Evolutionary conservation across 2,329 filamentous ascomycete species (phyloP).

Genomic region (Sarocladium strictum): DNA sequence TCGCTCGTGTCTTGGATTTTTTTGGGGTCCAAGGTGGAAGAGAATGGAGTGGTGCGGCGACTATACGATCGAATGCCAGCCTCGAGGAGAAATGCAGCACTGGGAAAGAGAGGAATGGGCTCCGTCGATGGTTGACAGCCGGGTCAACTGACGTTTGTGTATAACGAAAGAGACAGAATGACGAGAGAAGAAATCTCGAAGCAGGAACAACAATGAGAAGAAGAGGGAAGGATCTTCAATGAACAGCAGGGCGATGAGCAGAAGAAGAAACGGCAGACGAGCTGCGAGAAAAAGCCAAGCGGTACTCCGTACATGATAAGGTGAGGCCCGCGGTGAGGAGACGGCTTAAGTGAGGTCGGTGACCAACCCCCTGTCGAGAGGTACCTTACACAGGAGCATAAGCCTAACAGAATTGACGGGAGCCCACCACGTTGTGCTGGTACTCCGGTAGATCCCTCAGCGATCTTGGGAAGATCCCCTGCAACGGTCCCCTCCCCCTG

Average conservation of each 20-base stretch:
- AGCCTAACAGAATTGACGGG: not conserved
- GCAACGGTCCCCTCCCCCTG: not conserved
- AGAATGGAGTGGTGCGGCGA: slow-evolving; percentile 3
- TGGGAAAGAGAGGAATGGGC: not conserved
- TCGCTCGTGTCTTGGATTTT: not conserved
- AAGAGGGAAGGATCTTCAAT: not conserved
- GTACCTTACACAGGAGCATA: not conserved
- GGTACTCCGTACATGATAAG: not conserved
- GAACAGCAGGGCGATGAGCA: not conserved
- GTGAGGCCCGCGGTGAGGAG: slow-evolving; percentile 2
- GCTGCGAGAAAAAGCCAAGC: not conserved
- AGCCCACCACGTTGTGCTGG: not conserved
- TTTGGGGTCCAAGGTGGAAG: not conserved
- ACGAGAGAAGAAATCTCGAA: not conserved
- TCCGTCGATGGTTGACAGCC: not conserved
- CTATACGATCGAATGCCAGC: slow-evolving; percentile 5
- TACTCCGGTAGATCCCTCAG: not conserved
- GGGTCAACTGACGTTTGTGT: not conserved
- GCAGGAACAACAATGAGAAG: too few relatives aligned
- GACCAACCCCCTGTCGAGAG: not conserved
- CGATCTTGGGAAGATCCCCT: slow-evolving; percentile 3
- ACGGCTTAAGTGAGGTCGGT: not conserved
- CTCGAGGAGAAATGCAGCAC: slow-evolving; percentile 7
- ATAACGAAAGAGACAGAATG: slow-evolving; percentile 4
- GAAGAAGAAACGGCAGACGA: not conserved